These are phyloP conservation scores for Inga oerstediana DNA, from an alignment of 306 rosid genomes.

Conservation along the genomic window DNA sequence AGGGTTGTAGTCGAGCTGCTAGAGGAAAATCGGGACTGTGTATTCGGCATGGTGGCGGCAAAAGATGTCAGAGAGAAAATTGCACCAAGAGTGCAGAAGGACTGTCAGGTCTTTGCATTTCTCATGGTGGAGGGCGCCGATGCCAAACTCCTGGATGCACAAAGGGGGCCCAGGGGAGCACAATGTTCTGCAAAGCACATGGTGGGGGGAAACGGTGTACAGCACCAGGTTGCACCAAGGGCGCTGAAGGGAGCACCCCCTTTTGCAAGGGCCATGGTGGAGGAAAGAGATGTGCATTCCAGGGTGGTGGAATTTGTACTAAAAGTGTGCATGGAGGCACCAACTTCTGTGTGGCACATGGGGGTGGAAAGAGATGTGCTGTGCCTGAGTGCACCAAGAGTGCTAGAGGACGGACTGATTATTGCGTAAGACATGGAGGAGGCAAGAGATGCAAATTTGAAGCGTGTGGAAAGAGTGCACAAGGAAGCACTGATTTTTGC, in stretches of 20 bases:
- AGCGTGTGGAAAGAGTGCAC: conserved; percentile 83
- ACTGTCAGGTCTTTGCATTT: conserved; percentile 78
- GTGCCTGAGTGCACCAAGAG: conserved; percentile 75
- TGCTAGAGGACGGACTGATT: conserved; percentile 80
- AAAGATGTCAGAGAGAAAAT: conserved; percentile 74
- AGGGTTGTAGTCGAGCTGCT: conserved; percentile 72
- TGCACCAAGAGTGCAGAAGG: conserved; percentile 86
- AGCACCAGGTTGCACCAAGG: conserved; percentile 69
- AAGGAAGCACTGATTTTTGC: conserved; percentile 86
- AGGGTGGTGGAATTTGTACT: conserved; percentile 65
- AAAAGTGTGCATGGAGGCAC: conserved; percentile 89
- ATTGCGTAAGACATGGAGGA: conserved; percentile 82
- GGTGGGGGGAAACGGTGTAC: conserved; percentile 85
- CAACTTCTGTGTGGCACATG: conserved; percentile 80
- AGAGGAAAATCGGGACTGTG: conserved; percentile 82
- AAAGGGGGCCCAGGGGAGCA: conserved; percentile 84
- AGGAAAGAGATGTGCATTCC: conserved; percentile 74
- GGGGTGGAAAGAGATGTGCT: conserved; percentile 86
- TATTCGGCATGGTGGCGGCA: conserved; percentile 83
- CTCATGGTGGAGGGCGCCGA: conserved; percentile 83
- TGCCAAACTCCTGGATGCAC: conserved; percentile 72
- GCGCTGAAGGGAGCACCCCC: conserved; percentile 80
- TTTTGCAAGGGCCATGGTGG: conserved; percentile 87
- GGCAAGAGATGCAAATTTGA: conserved; percentile 74
- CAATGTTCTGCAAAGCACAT: conserved; percentile 83